Evolutionary conservation across 495 filamentous ascomycete species (phyloP).

Genomic region (Lentithecium fluviatile): DNA sequence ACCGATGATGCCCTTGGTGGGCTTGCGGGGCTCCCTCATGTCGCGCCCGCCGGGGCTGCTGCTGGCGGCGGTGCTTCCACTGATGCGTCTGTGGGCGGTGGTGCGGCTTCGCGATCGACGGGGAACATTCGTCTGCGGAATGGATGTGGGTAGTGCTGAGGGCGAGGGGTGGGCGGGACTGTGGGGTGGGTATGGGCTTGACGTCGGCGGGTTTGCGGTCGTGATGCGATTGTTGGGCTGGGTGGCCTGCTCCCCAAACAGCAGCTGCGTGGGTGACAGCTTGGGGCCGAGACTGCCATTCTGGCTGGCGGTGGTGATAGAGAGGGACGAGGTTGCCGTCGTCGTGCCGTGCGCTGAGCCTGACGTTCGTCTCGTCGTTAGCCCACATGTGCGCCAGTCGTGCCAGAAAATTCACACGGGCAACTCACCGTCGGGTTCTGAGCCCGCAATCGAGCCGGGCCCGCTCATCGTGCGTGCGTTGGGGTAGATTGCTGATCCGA

Average conservation of each 20-base stretch:
- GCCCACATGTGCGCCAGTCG: too few relatives aligned
- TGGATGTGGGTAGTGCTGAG: slow-evolving; percentile 11
- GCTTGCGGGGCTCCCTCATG: slow-evolving; percentile 49
- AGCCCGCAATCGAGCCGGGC: slow-evolving; percentile 46
- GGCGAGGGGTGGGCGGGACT: slow-evolving; percentile 42
- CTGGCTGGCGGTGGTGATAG: slow-evolving; percentile 53
- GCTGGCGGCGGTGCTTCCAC: slow-evolving; percentile 72
- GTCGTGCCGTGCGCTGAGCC: slow-evolving; percentile 41
- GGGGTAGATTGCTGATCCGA: slow-evolving; percentile 54
- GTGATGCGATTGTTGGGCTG: slow-evolving; percentile 39
- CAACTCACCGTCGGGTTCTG: slow-evolving; percentile 39
- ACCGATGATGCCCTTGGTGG: slow-evolving; percentile 66
- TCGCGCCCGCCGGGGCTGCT: slow-evolving; percentile 61
- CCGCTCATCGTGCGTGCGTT: slow-evolving; percentile 39
- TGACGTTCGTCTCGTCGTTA: slow-evolving; percentile 19
- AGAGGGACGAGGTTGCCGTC: slow-evolving; percentile 53
- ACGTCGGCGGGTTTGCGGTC: slow-evolving; percentile 38
- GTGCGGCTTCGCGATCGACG: slow-evolving; percentile 65
- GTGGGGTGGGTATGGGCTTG: slow-evolving; percentile 43
- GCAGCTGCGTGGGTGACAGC: slow-evolving; percentile 39
- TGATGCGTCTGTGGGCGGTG: slow-evolving; percentile 68
- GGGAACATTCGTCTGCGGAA: neutral
- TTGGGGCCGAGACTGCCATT: slow-evolving; percentile 38
- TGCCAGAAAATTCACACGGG: neutral
- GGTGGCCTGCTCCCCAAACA: slow-evolving; percentile 32